Base-by-base conservation (phyloP, 257 asterid species). In the Avicennia marina region DNA sequence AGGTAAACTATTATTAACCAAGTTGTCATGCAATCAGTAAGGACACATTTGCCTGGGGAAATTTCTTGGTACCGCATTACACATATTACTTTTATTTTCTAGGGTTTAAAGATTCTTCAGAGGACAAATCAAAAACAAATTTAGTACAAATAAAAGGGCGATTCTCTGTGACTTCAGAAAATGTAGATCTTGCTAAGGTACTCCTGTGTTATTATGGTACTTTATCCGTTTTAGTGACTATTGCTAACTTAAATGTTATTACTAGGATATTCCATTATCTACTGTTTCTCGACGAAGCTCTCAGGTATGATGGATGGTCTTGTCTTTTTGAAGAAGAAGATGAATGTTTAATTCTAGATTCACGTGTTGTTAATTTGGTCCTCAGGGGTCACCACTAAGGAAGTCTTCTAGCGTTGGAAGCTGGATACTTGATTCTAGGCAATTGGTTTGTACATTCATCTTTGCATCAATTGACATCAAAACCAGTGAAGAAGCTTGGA, bases 81-180 rank as follows among this genome's bases (percentile, higher is more conserved):
- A 58, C 44, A 31, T n/a, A n/a, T n/a, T n/a, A n/a, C n/a, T 27
- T 43, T 21, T 41, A 63, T 56, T 64, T 61, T 26, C 21, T 31
- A 93, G 97, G 91, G 3, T 89, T 76, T 67, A 82, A 82, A 82
- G 97, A 93, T 65, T 68, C 95, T 32, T 50, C 75, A 73, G 99
- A 93, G 24, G 99, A 89, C 71, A 89, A 84, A 72, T 84, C 99
- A 22, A 93, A 81, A 67, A 50, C 79, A 33, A 93, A 82, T 75
- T 75, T 93, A 78, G 97, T 93, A 51, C 99, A 93, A 79, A 91
- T 91, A 56, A 93, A 86, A 81, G 99, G 99, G 68, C 82, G 99
- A 21, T 93, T 93, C 74, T 93, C 99, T 34, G 97, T 93, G 39
- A 93, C 99, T 46, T 93, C 99, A 56, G 99, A 93, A 79, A 93